These are phyloP conservation scores for Clathrus columnatus DNA, from an alignment of 768 basidiomycete species.

Conservation along the genomic window DNA sequence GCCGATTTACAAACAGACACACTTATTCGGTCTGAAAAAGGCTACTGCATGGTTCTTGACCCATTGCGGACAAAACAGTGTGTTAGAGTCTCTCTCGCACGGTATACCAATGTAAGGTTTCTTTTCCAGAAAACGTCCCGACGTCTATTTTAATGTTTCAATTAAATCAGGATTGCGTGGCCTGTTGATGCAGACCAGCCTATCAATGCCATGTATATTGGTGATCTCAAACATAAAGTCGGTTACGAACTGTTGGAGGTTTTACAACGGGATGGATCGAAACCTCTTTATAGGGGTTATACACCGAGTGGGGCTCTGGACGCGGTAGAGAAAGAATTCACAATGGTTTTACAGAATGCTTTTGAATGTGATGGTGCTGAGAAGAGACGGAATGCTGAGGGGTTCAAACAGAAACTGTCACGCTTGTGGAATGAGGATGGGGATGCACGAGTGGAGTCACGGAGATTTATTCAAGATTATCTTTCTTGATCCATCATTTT, in stretches of 20 bases:
- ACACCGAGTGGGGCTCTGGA: constrained; percentile 16
- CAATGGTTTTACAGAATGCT: constrained; percentile 15
- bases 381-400: constrained; percentile 17
- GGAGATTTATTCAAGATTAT: background rate
- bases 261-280: constrained; percentile 12
- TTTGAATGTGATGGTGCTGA: constrained; percentile 18
- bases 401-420: background rate
- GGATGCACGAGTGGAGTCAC: background rate
- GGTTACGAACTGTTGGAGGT: constrained; percentile 16
- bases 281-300: constrained; percentile 15
- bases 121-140: background rate
- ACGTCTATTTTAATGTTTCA: background rate
- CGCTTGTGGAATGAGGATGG: constrained; percentile 4
- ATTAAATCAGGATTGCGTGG: constrained; percentile 18
- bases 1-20: background rate
- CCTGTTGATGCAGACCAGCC: constrained; percentile 21
- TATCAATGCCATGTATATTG: constrained; percentile 17
- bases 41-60: constrained; percentile 21
- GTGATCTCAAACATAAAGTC: constrained; percentile 11
- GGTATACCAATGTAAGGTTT: constrained; percentile 19
- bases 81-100: constrained; percentile 15
- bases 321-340: constrained; percentile 15
- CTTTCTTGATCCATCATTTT: background rate
- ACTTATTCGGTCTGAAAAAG: constrained; percentile 3
- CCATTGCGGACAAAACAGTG: constrained; percentile 20